Base-by-base conservation (phyloP, 1,139 yeast genomes). In the Meyerozyma smithsonii region DNA sequence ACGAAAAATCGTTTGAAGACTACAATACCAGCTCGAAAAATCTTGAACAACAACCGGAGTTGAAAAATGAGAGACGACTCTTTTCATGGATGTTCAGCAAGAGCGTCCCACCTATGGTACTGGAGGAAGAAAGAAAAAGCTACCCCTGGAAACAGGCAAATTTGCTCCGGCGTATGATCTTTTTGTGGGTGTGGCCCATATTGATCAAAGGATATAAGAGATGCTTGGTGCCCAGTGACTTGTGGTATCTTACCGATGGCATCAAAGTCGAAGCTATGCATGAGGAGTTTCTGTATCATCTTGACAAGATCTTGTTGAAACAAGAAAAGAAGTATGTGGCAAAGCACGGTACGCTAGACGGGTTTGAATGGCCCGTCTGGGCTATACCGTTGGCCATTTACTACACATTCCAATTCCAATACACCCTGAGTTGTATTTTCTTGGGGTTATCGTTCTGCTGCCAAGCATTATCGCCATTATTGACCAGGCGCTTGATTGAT, bases 141-240 rank as follows among this genome's bases (percentile, higher is more conserved):
- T 70, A 67, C 46, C 74, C 73, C 4, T 67, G 72, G 71, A 56
- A 58, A 33, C 41, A 36, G 7, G 49, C 59, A 10, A 62, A 59
- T 41, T 36, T 47, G 4, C 28, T 66, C 16, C 52, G 48, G 36
- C 57, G 64, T 44, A 49, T 64, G 24, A 52, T 68, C 4, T 70
- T 70, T 45, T 58, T 56, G 55, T 70, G 77, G 76, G 53, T 70
- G 41, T 58, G 61, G 57, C 74, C 75, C 8, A 55, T 69, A 8
- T 50, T 70, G 43, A 46, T 51, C 28, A 66, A 62, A 44, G 77
- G 76, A 11, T 71, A 70, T 50, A 64, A 65, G 45, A 53, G 76
- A 41, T 69, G 74, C 2, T 59, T 71, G 44, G 56, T 57, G 5
- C 69, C 73, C 1, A 56, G 57, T 37, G 77, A 71, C 48, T 58